Evolutionary conservation across 805 yeast genomes (phyloP), one percentile per base, ranked within the genome.

Genomic region (Yamadazyma laniorum): DNA sequence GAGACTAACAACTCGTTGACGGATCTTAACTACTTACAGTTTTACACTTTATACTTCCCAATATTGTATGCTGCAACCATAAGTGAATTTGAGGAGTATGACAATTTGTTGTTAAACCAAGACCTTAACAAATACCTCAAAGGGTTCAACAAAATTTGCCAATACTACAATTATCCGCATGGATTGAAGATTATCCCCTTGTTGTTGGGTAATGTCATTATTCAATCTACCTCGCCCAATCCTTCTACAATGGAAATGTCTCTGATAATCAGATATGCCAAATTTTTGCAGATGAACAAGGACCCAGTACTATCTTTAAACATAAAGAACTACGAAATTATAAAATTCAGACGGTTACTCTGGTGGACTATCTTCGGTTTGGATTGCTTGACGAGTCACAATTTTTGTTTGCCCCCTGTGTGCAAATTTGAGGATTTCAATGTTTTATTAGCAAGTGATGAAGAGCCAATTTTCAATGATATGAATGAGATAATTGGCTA

Each of bases 351-450:
- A 53, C 64, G 85, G 51, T 52, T 77, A 37, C 52, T 80, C n/a
- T 80, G 85, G 84, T 80, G 84, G 84, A 79, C 77, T 26, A 74
- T 80, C 6, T 77, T 78, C 44, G 75, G 77, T 18, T 56, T 80
- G 43, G 86, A 80, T 52, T 70, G 76, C 3, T 63, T 75, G 42
- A 74, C 79, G 6, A 70, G 82, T 26, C 70, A 77, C 41, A 77
- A 78, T 44, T 74, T 74, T 34, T 70, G 78, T 51, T 54, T 75
- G 22, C 71, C 78, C 0, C 85, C 84, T 1, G 65, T 75, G 23
- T 74, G 80, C 42, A 60, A 63, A 40, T 56, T 64, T 26, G 75
- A 70, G 37, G 82, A 77, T 48, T 75, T 72, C 52, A 80, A 79
- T 46, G 80, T 80, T 0, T 59, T 72, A n/a, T 54, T 75, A 47